Conservation (phyloP, 225 moss, liverwort and hornwort genomes). For the Ulota crispa region DNA sequence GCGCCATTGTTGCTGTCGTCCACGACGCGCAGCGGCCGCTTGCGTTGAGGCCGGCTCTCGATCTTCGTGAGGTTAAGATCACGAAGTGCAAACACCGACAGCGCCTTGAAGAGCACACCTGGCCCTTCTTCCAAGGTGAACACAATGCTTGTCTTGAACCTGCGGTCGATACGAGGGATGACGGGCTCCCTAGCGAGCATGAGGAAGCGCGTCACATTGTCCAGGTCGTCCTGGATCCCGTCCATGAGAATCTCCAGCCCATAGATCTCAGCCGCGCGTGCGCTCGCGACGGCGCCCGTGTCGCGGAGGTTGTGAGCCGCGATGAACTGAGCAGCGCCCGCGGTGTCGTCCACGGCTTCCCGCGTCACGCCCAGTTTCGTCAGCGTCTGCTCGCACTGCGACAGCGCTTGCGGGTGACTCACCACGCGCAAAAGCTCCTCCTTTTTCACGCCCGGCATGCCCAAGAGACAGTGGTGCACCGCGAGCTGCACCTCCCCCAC, state of each 20-base stretch:
- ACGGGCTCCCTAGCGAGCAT: conserved; percentile 95
- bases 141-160: conserved; percentile 95
- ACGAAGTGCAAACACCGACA: conserved; percentile 82
- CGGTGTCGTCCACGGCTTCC: conserved; percentile 96
- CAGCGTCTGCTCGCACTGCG: conserved; percentile 90
- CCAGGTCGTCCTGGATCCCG: conserved; percentile 91
- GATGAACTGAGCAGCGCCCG: conserved; percentile 95
- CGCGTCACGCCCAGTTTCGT: conserved; percentile 82
- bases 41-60: conserved; percentile 96
- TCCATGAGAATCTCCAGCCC: conserved; percentile 85
- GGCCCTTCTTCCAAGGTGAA: conserved; percentile 95
- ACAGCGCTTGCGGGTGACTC: conserved; percentile 85
- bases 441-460: conserved; percentile 75
- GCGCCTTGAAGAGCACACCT: conserved; percentile 88
- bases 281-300: conserved; percentile 90
- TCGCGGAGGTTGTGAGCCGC: conserved; percentile 80
- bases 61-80: conserved; percentile 90
- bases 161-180: conserved; percentile 83
- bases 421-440: conserved; percentile 78
- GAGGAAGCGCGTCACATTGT: conserved; percentile 92
- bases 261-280: conserved; percentile 93
- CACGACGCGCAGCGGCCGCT: conserved; percentile 84
- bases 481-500: conserved; percentile 97
- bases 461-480: conserved; percentile 91
- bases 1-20: conserved; percentile 95